Evolutionary conservation across 2,329 filamentous ascomycete species (phyloP), one percentile per base, ranked within the genome.

Genomic region (Trichophyton simii): DNA sequence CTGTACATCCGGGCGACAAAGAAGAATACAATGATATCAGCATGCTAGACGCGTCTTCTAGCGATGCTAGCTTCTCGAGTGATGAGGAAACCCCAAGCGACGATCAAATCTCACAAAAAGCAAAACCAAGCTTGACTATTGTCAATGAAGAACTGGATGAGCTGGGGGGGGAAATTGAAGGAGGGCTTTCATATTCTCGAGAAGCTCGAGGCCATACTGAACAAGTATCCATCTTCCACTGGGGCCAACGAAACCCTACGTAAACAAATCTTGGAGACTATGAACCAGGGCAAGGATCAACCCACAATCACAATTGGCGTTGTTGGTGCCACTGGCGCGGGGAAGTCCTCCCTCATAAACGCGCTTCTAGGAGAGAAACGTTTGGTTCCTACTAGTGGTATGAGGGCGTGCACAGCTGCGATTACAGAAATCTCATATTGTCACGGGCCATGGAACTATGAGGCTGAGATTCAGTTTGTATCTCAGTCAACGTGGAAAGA

Each of bases 271-370:
- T 69, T 76, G 2, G 72, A 72, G 2, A 67, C 81, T 0, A 68
- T 72, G 31, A 69, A 73, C 2, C 73, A 76, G 58, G 72, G 74
- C 3, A 71, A 70, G 20, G 67, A 66, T 1, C 72, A 69, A 28
- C 77, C 76, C 9, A 72, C 73, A 15, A 76, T 76, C 0, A 74
- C 85, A 0, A 75, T 86, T 18, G 83, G 83, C 4, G 79, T 87
- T 0, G 78, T 84, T 2, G 84, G 83, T 0, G 82, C 79, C 60
- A 86, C 84, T 0, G 83, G 83, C 0, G 79, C 81, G 1, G 84
- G 84, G 0, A 87, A 87, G 67, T 82, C 78, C 20, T 83, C 80
- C 1, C 73, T 86, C 0, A 84, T 87, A 68, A 87, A 86, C 66
- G 83, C 83, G 0, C 67, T 87, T 38, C 73, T 86, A 0, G 82